These are phyloP conservation scores for Apophysomyces trapeziformis DNA, from an alignment of 371 early-diverging fungal genomes.

Conservation along the genomic window DNA sequence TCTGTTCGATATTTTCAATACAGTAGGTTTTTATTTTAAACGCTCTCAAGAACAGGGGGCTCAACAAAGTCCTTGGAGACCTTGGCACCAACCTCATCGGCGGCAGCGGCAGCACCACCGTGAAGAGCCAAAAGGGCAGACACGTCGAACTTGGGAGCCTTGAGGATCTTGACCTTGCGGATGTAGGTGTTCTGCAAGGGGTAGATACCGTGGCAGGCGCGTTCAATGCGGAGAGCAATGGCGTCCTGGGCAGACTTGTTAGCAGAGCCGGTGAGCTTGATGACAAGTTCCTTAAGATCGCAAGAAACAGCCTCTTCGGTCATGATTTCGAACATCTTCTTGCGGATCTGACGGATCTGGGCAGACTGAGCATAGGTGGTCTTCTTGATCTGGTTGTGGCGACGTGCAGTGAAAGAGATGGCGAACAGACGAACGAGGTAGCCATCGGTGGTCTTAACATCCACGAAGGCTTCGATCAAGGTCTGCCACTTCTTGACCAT, in stretches of 20 bases:
- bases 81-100: constrained; percentile 78
- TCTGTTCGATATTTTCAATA: neutral
- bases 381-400: constrained; percentile 96
- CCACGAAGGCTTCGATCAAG: constrained; percentile 97
- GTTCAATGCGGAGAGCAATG: constrained; percentile 97
- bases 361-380: constrained; percentile 98
- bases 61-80: constrained; percentile 83
- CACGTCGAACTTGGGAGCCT: constrained; percentile 95
- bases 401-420: constrained; percentile 98
- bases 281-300: constrained; percentile 97
- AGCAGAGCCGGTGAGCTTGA: constrained; percentile 86
- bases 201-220: constrained; percentile 97
- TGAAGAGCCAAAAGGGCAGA: constrained; percentile 98
- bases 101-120: constrained; percentile 79
- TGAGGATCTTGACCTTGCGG: constrained; percentile 99
- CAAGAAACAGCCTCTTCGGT: constrained; percentile 86
- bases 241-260: constrained; percentile 64
- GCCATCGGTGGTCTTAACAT: constrained; percentile 99
- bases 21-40: constrained; percentile 59
- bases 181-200: constrained; percentile 98
- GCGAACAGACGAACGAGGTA: constrained; percentile 98
- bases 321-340: constrained; percentile 99
- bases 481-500: constrained; percentile 99
- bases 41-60: constrained; percentile 77
- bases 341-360: constrained; percentile 99